Conservation (phyloP, 495 filamentous ascomycete species). For the Aspergillus campestris region DNA sequence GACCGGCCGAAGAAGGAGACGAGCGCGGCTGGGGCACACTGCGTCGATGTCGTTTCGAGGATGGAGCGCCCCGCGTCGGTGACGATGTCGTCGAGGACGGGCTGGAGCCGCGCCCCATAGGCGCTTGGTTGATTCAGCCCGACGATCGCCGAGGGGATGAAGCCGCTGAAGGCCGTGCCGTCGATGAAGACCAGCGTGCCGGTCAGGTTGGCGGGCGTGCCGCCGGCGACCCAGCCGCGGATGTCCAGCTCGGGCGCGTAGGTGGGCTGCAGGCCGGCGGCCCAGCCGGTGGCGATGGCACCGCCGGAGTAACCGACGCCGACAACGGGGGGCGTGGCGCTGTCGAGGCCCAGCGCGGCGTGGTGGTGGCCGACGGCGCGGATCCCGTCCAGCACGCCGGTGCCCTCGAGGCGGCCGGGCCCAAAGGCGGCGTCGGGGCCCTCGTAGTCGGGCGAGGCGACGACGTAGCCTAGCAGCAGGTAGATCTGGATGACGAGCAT, state of each 20-base stretch:
- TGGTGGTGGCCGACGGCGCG: slow-evolving; percentile 24
- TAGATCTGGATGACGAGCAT: slow-evolving; percentile 21
- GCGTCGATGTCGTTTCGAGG: slow-evolving; percentile 6
- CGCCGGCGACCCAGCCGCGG: slow-evolving; percentile 42
- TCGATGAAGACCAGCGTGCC: slow-evolving; percentile 22
- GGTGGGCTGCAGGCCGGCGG: slow-evolving; percentile 38
- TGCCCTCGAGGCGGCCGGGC: slow-evolving; percentile 23
- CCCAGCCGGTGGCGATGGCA: slow-evolving; percentile 44
- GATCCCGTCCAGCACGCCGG: slow-evolving; percentile 26
- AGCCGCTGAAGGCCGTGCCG: slow-evolving; percentile 20
- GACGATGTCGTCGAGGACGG: slow-evolving; percentile 17
- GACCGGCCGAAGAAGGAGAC: slow-evolving; percentile 16
- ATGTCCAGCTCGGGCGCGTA: slow-evolving; percentile 50
- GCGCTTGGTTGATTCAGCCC: slow-evolving; percentile 21
- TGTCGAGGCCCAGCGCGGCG: slow-evolving; percentile 13
- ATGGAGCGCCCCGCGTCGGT: slow-evolving; percentile 12
- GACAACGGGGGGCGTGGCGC: slow-evolving; percentile 17
- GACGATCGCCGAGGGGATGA: slow-evolving; percentile 20
- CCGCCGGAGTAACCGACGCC: slow-evolving; percentile 49
- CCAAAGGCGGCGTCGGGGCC: slow-evolving; percentile 26
- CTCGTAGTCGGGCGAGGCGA: slow-evolving; percentile 27
- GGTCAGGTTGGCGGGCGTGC: slow-evolving; percentile 28
- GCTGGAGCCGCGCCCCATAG: slow-evolving; percentile 20
- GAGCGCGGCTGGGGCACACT: slow-evolving; percentile 17
- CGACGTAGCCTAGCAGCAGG: slow-evolving; percentile 22